These are phyloP conservation scores for Elasticomyces elasticus DNA, from an alignment of 495 filamentous ascomycete genomes.

Conservation along the genomic window DNA sequence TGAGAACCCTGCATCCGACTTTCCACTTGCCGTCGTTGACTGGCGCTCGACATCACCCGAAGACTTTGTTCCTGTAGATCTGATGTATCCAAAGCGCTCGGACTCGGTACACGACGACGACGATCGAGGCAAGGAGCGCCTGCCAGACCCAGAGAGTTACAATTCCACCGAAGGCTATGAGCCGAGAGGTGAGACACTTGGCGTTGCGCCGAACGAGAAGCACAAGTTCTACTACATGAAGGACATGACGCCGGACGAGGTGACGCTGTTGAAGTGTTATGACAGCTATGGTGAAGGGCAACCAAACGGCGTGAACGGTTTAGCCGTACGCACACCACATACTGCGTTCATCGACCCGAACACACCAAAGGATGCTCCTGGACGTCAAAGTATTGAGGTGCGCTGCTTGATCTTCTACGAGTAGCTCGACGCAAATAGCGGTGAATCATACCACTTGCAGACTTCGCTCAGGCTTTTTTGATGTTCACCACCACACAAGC, in stretches of 20 bases:
- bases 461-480: no score
- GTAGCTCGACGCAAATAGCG: constrained; percentile 5
- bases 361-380: constrained; percentile 28
- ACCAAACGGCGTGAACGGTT: constrained; percentile 23
- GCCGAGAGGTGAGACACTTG: constrained; percentile 31
- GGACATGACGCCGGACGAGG: constrained; percentile 35
- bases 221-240: constrained; percentile 33
- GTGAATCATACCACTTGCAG: no score
- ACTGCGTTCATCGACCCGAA: constrained; percentile 32
- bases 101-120: constrained; percentile 22
- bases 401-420: constrained; percentile 33
- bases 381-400: constrained; percentile 34
- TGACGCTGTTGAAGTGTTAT: constrained; percentile 34
- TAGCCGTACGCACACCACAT: constrained; percentile 32
- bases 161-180: constrained; percentile 28
- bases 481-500: no score
- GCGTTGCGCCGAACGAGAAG: constrained; percentile 27
- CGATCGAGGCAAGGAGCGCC: constrained; percentile 29
- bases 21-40: constrained; percentile 32
- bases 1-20: constrained; percentile 35
- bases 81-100: constrained; percentile 29
- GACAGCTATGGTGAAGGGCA: constrained; percentile 29
- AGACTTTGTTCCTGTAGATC: constrained; percentile 29
- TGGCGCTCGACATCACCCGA: constrained; percentile 29
- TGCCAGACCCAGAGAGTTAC: constrained; percentile 21